Percentiles rank a stretch among this genome's conserved stretches.
Evolutionary conservation across 805 yeast genomes (phyloP).

Genomic region (Yarrowia deformans): DNA sequence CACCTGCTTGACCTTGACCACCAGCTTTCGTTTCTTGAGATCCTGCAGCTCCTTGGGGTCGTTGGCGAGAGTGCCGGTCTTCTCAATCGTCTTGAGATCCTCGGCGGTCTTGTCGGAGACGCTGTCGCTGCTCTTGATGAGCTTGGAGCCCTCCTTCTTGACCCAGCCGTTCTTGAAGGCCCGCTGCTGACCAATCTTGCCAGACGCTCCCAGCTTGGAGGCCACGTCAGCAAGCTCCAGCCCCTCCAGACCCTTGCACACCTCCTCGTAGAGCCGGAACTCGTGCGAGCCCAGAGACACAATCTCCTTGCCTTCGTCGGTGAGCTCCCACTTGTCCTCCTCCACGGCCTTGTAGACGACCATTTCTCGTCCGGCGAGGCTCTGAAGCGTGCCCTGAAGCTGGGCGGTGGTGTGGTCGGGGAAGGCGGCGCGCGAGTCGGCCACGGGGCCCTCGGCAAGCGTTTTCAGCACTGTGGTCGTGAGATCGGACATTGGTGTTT

Average conservation of each 20-base stretch:
- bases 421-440: constrained; percentile 72
- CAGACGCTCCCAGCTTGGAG: constrained; percentile 74
- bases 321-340: constrained; percentile 74
- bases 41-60: constrained; percentile 76
- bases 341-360: constrained; percentile 76
- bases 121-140: constrained; percentile 61
- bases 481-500: constrained; percentile 44
- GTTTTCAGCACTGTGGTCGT: constrained; percentile 60
- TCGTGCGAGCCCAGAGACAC: constrained; percentile 88
- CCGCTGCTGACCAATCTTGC: constrained; percentile 93
- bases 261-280: constrained; percentile 73
- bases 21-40: constrained; percentile 91
- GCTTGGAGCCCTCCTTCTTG: constrained; percentile 80
- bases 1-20: constrained; percentile 70
- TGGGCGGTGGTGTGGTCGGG: constrained; percentile 55
- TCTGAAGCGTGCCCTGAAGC: constrained; percentile 75
- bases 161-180: constrained; percentile 99
- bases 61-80: constrained; percentile 63
- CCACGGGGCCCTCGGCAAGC: constrained; percentile 68
- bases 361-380: constrained; percentile 85
- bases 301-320: constrained; percentile 83
- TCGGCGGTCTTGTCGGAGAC: constrained; percentile 74
- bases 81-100: constrained; percentile 64
- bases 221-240: constrained; percentile 74
- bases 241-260: constrained; percentile 76